Percentiles rank a stretch among this genome's conserved stretches.
Evolutionary conservation across 495 filamentous ascomycete genomes (phyloP).

Genomic region (Thermochaetoides thermophila): DNA sequence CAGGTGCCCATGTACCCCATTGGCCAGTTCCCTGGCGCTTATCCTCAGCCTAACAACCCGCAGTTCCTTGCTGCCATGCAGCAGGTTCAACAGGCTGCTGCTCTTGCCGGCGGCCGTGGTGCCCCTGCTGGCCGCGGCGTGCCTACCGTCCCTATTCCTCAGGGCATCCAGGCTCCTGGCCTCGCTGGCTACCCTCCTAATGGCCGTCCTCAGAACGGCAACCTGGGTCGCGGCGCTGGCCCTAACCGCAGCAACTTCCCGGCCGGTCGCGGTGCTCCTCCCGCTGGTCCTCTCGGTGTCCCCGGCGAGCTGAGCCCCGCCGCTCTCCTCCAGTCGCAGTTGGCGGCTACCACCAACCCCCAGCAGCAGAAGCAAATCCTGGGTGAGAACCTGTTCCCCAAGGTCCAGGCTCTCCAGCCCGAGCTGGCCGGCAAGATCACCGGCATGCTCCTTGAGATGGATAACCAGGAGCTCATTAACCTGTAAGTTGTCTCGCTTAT

Average conservation of each 20-base stretch:
- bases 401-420: slow-evolving; percentile 86
- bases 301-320: slow-evolving; percentile 24
- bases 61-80: slow-evolving; percentile 50
- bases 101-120: slow-evolving; percentile 51
- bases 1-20: slow-evolving; percentile 70
- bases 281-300: slow-evolving; percentile 10
- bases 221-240: slow-evolving; percentile 27
- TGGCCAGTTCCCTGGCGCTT: slow-evolving; percentile 59
- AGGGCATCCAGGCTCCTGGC: slow-evolving; percentile 35
- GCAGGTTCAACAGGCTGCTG: slow-evolving; percentile 50
- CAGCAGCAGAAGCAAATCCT: slow-evolving; percentile 93
- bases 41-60: slow-evolving; percentile 33
- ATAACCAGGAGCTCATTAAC: slow-evolving; percentile 79
- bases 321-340: slow-evolving; percentile 34
- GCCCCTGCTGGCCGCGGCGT: slow-evolving; percentile 59
- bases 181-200: slow-evolving; percentile 52
- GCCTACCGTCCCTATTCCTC: slow-evolving; percentile 55
- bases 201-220: slow-evolving; percentile 26
- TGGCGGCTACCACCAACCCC: slow-evolving; percentile 36
- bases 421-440: slow-evolving; percentile 98
- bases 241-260: slow-evolving; percentile 22
- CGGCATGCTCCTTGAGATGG: slow-evolving; percentile 99
- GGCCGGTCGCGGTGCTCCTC: slow-evolving; percentile 37
- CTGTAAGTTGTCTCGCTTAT: slow-evolving; percentile 76
- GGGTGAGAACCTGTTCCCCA: slow-evolving; percentile 93